Base-by-base conservation (phyloP, 345 rosid species). In the Salix exigua region DNA sequence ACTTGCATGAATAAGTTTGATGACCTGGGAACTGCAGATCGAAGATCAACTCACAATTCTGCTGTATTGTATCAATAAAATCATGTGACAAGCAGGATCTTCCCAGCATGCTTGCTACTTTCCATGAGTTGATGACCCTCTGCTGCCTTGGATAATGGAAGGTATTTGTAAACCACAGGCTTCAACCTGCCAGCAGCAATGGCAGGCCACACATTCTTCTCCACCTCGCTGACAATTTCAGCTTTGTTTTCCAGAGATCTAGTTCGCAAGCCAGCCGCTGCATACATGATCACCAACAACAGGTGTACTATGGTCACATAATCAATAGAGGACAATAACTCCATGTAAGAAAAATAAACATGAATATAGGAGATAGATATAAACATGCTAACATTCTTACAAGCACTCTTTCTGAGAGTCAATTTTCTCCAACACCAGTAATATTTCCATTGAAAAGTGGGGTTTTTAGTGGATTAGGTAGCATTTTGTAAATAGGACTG, bases 161-260 rank as follows among this genome's bases (percentile, higher is more conserved):
- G 75, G 18, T 69, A 75, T 80, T 83, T 88, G 84, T 88, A 71
- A 28, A 90, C 82, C 74, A 93, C 83, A 13, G 97, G 93, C 82
- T 91, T 93, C 77, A 91, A 92, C 83, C 89, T 89, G 35, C 94
- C 90, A 2, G 84, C 86, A 65, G 75, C 86, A 30, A 93, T 80
- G n/a, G 90, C 94, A 64, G 98, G 92, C 98, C 97, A 93, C 7
- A 90, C 98, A 77, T 77, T 82, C 86, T 91, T 93, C 85, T 90
- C 89, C 12, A 91, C 97, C 84, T 92, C 99, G 10, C 73, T 77
- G 18, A 91, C 92, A 73, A 92, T 87, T 44, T 68, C 80, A 17
- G 91, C 95, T 86, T 92, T 94, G 85, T 88, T 91, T 70, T 89
- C 95, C 6, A 33, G 9, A 78, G 80, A 90, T 86, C 99, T 91